These are phyloP conservation scores for Dictyostelium firmibasis DNA, from an alignment of 78 protist species.

Conservation along the genomic window DNA sequence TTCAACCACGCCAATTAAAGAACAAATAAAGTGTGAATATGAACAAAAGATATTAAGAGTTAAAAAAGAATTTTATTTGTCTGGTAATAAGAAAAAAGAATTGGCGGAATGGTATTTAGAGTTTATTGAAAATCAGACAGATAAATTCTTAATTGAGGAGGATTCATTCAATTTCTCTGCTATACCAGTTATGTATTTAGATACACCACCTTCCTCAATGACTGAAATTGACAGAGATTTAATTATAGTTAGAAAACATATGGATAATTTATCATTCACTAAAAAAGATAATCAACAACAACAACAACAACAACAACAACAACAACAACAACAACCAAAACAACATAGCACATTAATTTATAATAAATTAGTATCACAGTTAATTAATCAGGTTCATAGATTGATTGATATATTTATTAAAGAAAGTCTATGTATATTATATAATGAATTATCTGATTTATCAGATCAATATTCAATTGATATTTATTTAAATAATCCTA, in stretches of 20 bases:
- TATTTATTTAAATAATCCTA: not conserved
- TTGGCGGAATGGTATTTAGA: slow-evolving; percentile 47
- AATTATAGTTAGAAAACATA: slow-evolving; percentile 18
- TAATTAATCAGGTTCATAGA: not conserved
- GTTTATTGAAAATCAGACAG: slow-evolving; percentile 32
- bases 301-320: not conserved
- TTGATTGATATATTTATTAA: slow-evolving; percentile 4
- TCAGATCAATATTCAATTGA: not conserved
- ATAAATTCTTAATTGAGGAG: slow-evolving; percentile 12
- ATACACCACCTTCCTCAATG: slow-evolving; percentile 60
- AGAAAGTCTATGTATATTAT: slow-evolving; percentile 4
- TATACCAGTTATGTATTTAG: slow-evolving; percentile 38
- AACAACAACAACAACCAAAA: not conserved
- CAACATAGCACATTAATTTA: slow-evolving; percentile 20
- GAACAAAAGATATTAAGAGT: slow-evolving; percentile 9
- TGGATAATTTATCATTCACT: slow-evolving; percentile 16
- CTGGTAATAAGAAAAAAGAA: slow-evolving; percentile 22
- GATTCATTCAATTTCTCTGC: slow-evolving; percentile 31
- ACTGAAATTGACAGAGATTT: slow-evolving; percentile 49
- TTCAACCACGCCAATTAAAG: not conserved
- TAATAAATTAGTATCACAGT: not conserved
- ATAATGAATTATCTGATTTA: slow-evolving; percentile 1
- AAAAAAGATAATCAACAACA: not conserved
- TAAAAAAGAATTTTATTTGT: slow-evolving; percentile 9
- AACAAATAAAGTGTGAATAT: not conserved